Percentiles rank a stretch among this genome's conserved stretches.
These are phyloP conservation scores for Stemphylium beticola DNA, from an alignment of 2,329 filamentous ascomycete species.

Conservation along the genomic window DNA sequence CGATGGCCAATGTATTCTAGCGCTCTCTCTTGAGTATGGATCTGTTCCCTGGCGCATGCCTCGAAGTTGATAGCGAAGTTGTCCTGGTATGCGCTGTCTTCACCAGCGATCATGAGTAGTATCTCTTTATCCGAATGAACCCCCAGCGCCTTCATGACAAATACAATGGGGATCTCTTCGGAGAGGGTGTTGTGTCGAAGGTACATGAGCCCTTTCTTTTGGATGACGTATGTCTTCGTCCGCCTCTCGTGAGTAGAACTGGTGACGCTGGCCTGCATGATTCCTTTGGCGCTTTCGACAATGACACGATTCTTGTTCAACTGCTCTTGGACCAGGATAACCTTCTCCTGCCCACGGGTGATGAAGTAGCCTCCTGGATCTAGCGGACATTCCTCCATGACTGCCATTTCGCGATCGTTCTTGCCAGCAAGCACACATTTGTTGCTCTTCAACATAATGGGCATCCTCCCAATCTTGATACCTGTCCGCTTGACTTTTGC, in stretches of 20 bases:
- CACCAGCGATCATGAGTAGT: conserved; percentile 85
- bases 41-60: conserved; percentile 79
- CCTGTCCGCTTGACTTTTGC: conserved; percentile 74
- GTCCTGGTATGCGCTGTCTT: conserved; percentile 88
- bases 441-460: conserved; percentile 95
- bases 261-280: conserved; percentile 91
- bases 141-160: conserved; percentile 90
- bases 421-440: conserved; percentile 87
- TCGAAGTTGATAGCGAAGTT: conserved; percentile 96
- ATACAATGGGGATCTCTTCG: conserved; percentile 93
- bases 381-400: conserved; percentile 92
- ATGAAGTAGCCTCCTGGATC: conserved; percentile 99
- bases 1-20: conserved; percentile 88
- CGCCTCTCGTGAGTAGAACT: conserved; percentile 96
- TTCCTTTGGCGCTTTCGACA: conserved; percentile 92
- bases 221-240: conserved; percentile 93
- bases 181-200: conserved; percentile 91
- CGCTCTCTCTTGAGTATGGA: conserved; percentile 94
- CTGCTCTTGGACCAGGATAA: conserved; percentile 97
- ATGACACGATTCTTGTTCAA: conserved; percentile 99
- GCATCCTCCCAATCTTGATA: conserved; percentile 86
- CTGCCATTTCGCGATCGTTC: conserved; percentile 85
- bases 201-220: conserved; percentile 91
- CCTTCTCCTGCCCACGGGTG: conserved; percentile 96
- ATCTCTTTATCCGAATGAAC: conserved; percentile 96